These are phyloP conservation scores for Backusella westeae DNA, from an alignment of 192 early-diverging fungal species.

Conservation along the genomic window DNA sequence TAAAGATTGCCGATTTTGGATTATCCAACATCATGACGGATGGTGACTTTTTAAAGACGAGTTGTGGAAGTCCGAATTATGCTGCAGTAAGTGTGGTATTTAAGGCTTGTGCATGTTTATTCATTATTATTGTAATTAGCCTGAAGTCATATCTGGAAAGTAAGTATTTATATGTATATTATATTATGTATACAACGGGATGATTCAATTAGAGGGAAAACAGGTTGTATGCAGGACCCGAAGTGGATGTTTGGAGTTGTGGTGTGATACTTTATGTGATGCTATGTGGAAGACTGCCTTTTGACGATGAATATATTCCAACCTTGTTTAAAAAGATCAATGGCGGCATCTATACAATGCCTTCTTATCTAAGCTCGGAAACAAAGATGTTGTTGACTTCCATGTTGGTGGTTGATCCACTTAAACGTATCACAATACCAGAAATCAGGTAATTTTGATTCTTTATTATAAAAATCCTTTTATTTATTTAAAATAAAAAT, in stretches of 20 bases:
- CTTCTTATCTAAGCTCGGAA: constrained; percentile 81
- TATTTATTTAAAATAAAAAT: not conserved
- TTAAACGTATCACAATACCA: constrained; percentile 90
- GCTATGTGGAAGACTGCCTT: constrained; percentile 53
- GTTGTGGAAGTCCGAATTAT: constrained; percentile 85
- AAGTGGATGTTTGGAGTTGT: constrained; percentile 97
- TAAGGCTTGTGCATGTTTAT: not conserved
- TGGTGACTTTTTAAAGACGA: constrained; percentile 84
- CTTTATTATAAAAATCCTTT: no score
- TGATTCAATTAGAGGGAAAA: not conserved
- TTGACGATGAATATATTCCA: constrained; percentile 92
- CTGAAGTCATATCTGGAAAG: constrained; percentile 85
- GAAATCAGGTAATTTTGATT: constrained; percentile 56
- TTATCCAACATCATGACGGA: constrained; percentile 91
- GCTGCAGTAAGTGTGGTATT: constrained; percentile 52
- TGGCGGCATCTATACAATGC: constrained; percentile 88
- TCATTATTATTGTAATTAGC: constrained; percentile 23
- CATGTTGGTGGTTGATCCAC: constrained; percentile 95
- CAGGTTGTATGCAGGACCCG: constrained; percentile 84
- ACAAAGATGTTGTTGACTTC: constrained; percentile 79
- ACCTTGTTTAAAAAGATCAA: constrained; percentile 93
- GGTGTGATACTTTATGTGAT: constrained; percentile 65
- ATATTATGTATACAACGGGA: not conserved
- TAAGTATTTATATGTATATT: constrained; percentile 21
- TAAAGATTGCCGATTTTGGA: constrained; percentile 99